A percentile compares a stretch with the other conserved stretches of the same genome.
These are phyloP conservation scores for Hymenochaete sp. DNA, from an alignment of 1,284 basidiomycete species.

Conservation along the genomic window DNA sequence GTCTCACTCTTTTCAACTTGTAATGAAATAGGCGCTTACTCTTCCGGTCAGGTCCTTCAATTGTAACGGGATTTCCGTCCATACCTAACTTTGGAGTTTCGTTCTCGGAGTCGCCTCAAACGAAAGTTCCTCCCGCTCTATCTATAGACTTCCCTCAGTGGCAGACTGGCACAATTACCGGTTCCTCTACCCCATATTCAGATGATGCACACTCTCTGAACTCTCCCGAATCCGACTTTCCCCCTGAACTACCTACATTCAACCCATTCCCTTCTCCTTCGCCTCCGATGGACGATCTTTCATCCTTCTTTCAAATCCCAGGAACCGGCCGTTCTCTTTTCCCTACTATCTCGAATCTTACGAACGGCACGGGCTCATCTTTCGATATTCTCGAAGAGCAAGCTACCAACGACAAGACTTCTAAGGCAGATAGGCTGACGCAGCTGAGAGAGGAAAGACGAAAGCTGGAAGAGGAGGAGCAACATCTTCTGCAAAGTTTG, in stretches of 20 bases:
- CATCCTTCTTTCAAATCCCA: not conserved
- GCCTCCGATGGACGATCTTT: not conserved
- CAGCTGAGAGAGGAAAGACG: too few species aligned
- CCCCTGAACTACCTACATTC: not conserved
- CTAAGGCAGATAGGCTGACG: not conserved
- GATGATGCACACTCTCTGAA: constrained; percentile 1
- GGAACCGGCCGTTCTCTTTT: not conserved
- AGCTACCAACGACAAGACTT: not conserved
- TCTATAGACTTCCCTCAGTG: not conserved
- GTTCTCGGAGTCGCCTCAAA: not conserved
- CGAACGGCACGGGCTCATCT: not conserved
- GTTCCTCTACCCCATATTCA: not conserved
- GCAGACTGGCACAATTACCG: not conserved
- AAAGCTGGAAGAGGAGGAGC: too few species aligned
- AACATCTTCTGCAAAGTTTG: too few species aligned
- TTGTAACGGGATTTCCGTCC: too few species aligned
- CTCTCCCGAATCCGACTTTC: not conserved
- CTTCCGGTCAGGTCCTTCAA: not conserved
- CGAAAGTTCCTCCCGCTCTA: too few species aligned
- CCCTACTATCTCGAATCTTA: not conserved
- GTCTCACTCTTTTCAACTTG: not conserved
- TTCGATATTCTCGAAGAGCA: not conserved
- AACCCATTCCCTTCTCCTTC: not conserved
- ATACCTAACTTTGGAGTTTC: not conserved
- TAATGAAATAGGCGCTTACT: not conserved